A percentile compares a stretch with the other conserved stretches of the same genome.
These are phyloP conservation scores for Pontederia crassipes DNA, from an alignment of 176 grass and related monocot species.

Conservation along the genomic window DNA sequence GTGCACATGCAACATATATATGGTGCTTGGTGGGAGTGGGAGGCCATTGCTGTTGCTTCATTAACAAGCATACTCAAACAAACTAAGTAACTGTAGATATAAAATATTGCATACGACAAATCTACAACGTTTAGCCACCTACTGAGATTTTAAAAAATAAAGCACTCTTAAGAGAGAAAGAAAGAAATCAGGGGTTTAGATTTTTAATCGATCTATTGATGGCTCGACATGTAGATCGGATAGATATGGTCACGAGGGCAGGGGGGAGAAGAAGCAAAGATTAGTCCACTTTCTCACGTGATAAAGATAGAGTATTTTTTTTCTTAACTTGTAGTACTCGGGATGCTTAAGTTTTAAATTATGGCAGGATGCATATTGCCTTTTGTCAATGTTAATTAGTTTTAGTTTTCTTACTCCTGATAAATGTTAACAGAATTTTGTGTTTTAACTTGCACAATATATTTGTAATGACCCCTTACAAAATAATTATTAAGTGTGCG, in stretches of 20 bases:
- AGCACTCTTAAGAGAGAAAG: neutral
- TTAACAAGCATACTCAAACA: too few species aligned
- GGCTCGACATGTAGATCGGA: constrained; percentile 1
- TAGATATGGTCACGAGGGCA: constrained; percentile 23
- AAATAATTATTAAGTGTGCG: too few species aligned
- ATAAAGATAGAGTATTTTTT: constrained; percentile 20
- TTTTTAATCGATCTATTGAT: too few species aligned
- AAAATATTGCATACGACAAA: neutral
- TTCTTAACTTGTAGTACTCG: neutral
- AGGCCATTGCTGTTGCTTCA: too few species aligned
- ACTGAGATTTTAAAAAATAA: too few species aligned
- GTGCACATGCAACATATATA: too few species aligned
- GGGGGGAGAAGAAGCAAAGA: constrained; percentile 3
- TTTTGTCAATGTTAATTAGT: neutral
- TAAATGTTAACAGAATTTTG: too few species aligned
- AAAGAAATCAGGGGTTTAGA: constrained; percentile 11
- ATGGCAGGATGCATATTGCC: constrained; percentile 13
- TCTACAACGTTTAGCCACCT: constrained; percentile 6
- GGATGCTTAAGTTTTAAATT: neutral
- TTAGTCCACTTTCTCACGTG: constrained; percentile 47
- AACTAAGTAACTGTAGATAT: too few species aligned
- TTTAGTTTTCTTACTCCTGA: too few species aligned
- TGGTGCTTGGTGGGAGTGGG: too few species aligned
- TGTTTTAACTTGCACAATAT: too few species aligned
- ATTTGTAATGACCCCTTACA: too few species aligned